phyloP scores from a whole-genome alignment of 1,284 basidiomycete genomes.

The Marasmius fiardii region DNA sequence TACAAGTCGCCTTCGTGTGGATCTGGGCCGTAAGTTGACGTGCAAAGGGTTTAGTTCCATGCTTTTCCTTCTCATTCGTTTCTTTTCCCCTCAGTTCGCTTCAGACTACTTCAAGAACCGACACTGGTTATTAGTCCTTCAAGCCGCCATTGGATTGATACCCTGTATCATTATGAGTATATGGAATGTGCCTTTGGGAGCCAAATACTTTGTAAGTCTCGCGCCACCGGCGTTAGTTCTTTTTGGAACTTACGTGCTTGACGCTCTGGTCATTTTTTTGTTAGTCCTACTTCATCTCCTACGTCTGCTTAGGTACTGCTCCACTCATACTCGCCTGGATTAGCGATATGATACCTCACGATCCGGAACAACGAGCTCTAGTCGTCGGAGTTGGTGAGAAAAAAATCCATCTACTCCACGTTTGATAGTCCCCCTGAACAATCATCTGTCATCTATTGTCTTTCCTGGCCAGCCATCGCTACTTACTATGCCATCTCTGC shows the following conservation, averaged over 20 bases:
- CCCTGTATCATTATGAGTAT: constrained; percentile 17
- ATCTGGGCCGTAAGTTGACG: constrained; percentile 11
- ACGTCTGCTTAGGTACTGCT: constrained; percentile 14
- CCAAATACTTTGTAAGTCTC: constrained; percentile 15
- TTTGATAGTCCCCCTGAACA: neutral
- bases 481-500: constrained; percentile 2
- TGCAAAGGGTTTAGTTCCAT: too few species aligned
- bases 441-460: too few species aligned
- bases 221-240: neutral
- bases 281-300: constrained; percentile 16
- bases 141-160: constrained; percentile 15
- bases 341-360: constrained; percentile 16
- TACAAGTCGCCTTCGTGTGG: constrained; percentile 17
- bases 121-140: constrained; percentile 14
- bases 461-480: neutral
- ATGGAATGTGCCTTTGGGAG: constrained; percentile 14
- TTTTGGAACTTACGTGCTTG: neutral
- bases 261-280: neutral
- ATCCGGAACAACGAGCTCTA: constrained; percentile 15
- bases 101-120: constrained; percentile 13
- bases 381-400: constrained; percentile 13
- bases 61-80: too few species aligned
- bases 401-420: neutral
- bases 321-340: constrained; percentile 16
- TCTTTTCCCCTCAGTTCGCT: neutral